Percentiles rank a stretch among this genome's conserved stretches.
phyloP scores from a whole-genome alignment of 768 basidiomycete genomes.

The Vishniacozyma victoriae region DNA sequence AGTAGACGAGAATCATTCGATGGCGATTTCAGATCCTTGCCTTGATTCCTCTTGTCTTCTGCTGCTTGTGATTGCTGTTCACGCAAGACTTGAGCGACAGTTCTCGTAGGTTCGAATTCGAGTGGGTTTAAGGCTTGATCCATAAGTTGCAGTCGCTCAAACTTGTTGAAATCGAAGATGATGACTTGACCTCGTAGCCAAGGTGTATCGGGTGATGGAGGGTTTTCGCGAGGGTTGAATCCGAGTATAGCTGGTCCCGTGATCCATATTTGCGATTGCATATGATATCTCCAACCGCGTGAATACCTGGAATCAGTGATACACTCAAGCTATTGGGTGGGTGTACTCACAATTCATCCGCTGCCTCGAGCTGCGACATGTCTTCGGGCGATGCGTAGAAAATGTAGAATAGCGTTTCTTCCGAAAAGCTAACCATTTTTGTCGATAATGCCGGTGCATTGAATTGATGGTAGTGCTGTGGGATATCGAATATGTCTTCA shows the following conservation, averaged over 20 bases:
- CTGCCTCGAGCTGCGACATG: slow-evolving; percentile 78
- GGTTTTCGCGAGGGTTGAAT: slow-evolving; percentile 46
- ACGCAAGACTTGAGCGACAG: slow-evolving; percentile 13
- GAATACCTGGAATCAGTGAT: slow-evolving; percentile 83
- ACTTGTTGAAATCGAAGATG: slow-evolving; percentile 54
- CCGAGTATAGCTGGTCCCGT: slow-evolving; percentile 66
- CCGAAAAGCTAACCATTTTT: slow-evolving; percentile 60
- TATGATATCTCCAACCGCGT: slow-evolving; percentile 95
- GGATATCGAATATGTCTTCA: slow-evolving; percentile 87
- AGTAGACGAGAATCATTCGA: too few relatives aligned
- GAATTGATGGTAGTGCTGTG: slow-evolving; percentile 87
- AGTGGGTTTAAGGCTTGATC: slow-evolving; percentile 36
- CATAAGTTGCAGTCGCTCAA: slow-evolving; percentile 28
- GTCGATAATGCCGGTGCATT: slow-evolving; percentile 68
- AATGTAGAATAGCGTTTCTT: slow-evolving; percentile 96
- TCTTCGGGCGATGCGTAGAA: slow-evolving; percentile 93
- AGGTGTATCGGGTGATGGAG: slow-evolving; percentile 51
- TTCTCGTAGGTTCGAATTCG: slow-evolving; percentile 29
- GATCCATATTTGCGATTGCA: slow-evolving; percentile 77
- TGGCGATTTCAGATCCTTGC: neutral
- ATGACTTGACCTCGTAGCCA: slow-evolving; percentile 83
- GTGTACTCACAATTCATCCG: slow-evolving; percentile 88
- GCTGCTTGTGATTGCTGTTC: too few relatives aligned
- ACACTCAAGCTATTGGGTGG: too few relatives aligned
- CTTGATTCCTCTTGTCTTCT: too few relatives aligned